Conservation (phyloP, 208 protist genomes). For the Acanthamoeba sp. region DNA sequence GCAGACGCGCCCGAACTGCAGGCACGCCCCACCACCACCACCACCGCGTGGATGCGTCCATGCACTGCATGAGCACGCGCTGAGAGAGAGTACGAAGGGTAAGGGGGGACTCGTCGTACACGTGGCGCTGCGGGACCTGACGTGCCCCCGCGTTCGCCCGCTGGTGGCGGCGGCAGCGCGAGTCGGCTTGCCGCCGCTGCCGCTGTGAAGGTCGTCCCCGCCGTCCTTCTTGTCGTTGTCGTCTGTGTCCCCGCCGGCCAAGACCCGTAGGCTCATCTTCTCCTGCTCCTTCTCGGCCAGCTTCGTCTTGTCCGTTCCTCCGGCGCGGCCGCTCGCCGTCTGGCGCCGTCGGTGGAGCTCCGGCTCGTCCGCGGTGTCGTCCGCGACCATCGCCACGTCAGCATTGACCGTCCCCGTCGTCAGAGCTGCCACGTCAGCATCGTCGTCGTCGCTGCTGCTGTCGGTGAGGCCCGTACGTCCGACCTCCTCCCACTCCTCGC, state of each 20-base stretch:
- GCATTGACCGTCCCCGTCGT: not conserved
- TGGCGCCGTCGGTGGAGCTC: too few relatives aligned
- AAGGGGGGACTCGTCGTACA: not conserved
- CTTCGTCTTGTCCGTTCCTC: too few relatives aligned
- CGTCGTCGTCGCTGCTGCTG: not conserved
- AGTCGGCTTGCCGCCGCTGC: not conserved
- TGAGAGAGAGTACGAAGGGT: too few relatives aligned
- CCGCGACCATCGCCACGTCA: not conserved
- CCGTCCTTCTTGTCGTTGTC: too few relatives aligned
- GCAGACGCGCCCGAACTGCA: not conserved
- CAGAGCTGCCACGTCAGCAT: too few relatives aligned
- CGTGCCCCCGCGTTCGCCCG: not conserved
- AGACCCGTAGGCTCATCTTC: too few relatives aligned
- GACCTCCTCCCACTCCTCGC: slow-evolving; percentile 39
- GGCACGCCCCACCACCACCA: too few relatives aligned
- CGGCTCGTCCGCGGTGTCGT: not conserved
- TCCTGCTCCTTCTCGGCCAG: not conserved
- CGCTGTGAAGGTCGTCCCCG: not conserved
- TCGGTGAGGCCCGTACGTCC: not conserved
- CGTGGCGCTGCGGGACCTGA: not conserved
- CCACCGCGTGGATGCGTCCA: not conserved
- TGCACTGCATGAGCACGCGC: too few relatives aligned
- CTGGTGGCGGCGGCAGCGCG: not conserved
- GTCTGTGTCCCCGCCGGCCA: too few relatives aligned
- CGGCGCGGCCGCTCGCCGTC: too few relatives aligned